Base-by-base conservation (phyloP, 208 protist species). In the Crithidia expoeki region DNA sequence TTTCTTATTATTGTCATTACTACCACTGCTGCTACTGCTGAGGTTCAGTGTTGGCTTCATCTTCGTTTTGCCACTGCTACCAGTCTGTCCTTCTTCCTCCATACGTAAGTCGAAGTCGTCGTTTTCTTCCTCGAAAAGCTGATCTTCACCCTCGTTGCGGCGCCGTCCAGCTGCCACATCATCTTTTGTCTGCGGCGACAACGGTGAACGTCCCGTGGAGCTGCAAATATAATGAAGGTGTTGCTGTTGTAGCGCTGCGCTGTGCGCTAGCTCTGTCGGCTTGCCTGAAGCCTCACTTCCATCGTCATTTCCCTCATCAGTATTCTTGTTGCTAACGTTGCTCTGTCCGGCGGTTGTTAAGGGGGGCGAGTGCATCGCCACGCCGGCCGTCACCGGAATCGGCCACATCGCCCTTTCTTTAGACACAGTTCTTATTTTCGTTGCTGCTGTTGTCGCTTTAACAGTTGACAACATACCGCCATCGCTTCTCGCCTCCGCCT, bases 61-160 rank as follows among this genome's bases (percentile, higher is more conserved):
- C 9, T 40, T 17, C 14, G 16, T 27, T 6, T 23, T 27, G 30
- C 34, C 16, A 38, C n/a, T 34, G n/a, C 25, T 21, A 32, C 66
- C 30, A 3, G 23, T 19, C n/a, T 23, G 27, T 9, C 12, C 42
- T 21, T 75, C 53, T 27, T 64, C 69, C 30, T 63, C 69, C 61
- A 68, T 68, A 27, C 40, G n/a, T 17, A 62, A 10, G 25, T 75
- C 69, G 1, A 25, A 6, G 28, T 68, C 69, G 30, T 58, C 51
- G 2, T 70, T 63, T 25, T 64, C 53, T 2, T 70, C 63, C 12
- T 63, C 42, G 61, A n/a, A n/a, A n/a, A n/a, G n/a, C n/a, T n/a
- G n/a, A n/a, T n/a, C n/a, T n/a, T n/a, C n/a, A n/a, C n/a, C n/a
- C n/a, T n/a, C n/a, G n/a, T n/a, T n/a, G n/a, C n/a, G n/a, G n/a